A percentile compares a stretch with the other conserved stretches of the same genome.
phyloP scores from a whole-genome alignment of 805 yeast species.

The Candida orba region DNA sequence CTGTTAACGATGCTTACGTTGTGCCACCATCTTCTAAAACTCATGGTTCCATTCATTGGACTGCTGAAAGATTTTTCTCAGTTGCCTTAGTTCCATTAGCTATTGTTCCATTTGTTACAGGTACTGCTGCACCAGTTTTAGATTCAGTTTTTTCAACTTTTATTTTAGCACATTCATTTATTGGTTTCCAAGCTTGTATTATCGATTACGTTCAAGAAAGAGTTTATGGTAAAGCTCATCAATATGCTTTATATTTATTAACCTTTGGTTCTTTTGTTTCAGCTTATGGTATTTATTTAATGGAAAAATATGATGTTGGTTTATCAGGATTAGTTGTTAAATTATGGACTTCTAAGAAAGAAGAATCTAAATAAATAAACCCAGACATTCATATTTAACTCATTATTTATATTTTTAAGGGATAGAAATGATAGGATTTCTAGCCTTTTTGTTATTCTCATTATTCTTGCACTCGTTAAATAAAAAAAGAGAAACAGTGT shows the following conservation, averaged over 20 bases:
- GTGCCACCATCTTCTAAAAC: constrained; percentile 54
- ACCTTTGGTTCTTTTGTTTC: constrained; percentile 65
- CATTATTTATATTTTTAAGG: constrained; percentile 3
- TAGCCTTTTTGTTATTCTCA: too few relatives aligned
- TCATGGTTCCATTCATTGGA: constrained; percentile 92
- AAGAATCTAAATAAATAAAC: constrained; percentile 7
- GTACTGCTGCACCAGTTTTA: constrained; percentile 57
- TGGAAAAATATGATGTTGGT: constrained; percentile 79
- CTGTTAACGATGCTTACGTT: constrained; percentile 81
- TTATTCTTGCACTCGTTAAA: too few relatives aligned
- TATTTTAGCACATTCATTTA: constrained; percentile 69
- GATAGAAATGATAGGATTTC: too few relatives aligned
- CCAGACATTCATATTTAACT: neutral
- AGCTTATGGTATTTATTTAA: constrained; percentile 71
- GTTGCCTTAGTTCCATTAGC: constrained; percentile 70
- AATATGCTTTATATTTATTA: constrained; percentile 59
- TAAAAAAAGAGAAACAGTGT: neutral
- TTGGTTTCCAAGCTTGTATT: constrained; percentile 87
- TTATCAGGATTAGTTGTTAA: constrained; percentile 54
- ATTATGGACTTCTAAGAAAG: constrained; percentile 44
- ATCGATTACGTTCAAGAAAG: constrained; percentile 87
- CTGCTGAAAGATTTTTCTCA: constrained; percentile 71
- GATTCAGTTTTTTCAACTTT: constrained; percentile 67
- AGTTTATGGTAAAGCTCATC: constrained; percentile 73
- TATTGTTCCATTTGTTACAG: constrained; percentile 69